Base-by-base conservation (phyloP, 2,329 filamentous ascomycete species). In the Penicillium sumatraense region DNA sequence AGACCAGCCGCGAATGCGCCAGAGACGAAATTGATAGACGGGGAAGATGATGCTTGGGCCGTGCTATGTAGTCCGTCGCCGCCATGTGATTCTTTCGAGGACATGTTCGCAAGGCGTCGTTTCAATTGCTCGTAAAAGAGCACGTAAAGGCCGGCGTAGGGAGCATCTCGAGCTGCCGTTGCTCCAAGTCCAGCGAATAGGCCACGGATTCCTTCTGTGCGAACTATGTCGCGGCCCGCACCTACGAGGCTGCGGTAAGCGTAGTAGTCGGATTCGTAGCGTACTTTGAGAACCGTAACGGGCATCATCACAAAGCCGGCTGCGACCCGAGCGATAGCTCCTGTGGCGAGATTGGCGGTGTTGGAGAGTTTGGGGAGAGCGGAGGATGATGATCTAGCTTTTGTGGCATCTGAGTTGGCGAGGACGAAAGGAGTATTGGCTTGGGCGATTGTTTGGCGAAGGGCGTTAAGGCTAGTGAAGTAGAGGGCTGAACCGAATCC, bases 171-270 rank as follows among this genome's bases (percentile, higher is more conserved):
- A 24, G 96, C 85, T 0, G 95, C 91, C 0, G 95, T 99, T 1
- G 93, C 95, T 38, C 95, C 95, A 68, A 96, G 96, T 1, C 95
- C 95, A 0, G 90, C 86, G 68, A 98, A 98, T 75, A 99, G 96
- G 0, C 93, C 95, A 26, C 88, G 85, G 3, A 90, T 53, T 0
- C 95, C 93, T 63, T 93, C 88, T 0, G 80, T 84, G 7, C 81
- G 80, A 49, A 88, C 77, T 24, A 98, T 97, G 63, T 95, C 91
- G 29, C 79, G 79, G 1, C 84, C 86, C 0, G 95, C 95, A 33
- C 86, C 81, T 36, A 83, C 75, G 21, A 98, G 80, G 1, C 91
- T 93, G 21, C 83, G 83, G 77, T 98, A 98, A 3, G 85, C 79
- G 78, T 97, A 99, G 40, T 93, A 79, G 58, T 84, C 92, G 23